Evolutionary conservation across 148 eudicot species (phyloP).

Genomic region (Diospyros kaki): DNA sequence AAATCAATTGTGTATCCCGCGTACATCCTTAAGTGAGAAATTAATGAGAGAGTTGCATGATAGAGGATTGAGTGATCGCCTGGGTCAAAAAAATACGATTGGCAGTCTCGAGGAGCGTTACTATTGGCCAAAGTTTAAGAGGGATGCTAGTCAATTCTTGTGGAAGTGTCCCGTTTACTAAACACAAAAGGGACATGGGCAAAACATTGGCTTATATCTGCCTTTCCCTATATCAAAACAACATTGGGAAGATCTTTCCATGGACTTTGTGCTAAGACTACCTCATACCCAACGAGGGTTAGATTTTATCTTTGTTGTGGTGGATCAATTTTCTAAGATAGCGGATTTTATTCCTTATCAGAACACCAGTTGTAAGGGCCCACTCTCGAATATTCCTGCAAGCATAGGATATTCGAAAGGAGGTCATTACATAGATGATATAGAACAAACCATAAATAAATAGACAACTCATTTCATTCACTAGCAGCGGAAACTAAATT

Average conservation of each 20-base stretch:
- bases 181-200: background rate
- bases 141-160: background rate
- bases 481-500: too few species aligned
- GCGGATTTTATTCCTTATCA: background rate
- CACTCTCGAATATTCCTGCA: too few species aligned
- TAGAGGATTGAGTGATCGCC: background rate
- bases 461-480: too few species aligned
- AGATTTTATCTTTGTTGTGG: slow-evolving; percentile 4
- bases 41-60: background rate
- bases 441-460: too few species aligned
- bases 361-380: background rate
- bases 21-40: background rate
- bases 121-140: background rate
- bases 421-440: too few species aligned
- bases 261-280: slow-evolving; percentile 2
- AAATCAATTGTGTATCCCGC: background rate
- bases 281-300: background rate
- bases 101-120: background rate
- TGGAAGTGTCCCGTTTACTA: background rate
- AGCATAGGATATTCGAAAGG: too few species aligned
- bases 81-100: background rate
- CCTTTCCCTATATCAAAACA: background rate
- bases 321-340: slow-evolving; percentile 2
- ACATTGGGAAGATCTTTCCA: background rate
- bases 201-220: background rate